phyloP scores from a whole-genome alignment of 805 yeast genomes.

The Torulaspora delbrueckii region DNA sequence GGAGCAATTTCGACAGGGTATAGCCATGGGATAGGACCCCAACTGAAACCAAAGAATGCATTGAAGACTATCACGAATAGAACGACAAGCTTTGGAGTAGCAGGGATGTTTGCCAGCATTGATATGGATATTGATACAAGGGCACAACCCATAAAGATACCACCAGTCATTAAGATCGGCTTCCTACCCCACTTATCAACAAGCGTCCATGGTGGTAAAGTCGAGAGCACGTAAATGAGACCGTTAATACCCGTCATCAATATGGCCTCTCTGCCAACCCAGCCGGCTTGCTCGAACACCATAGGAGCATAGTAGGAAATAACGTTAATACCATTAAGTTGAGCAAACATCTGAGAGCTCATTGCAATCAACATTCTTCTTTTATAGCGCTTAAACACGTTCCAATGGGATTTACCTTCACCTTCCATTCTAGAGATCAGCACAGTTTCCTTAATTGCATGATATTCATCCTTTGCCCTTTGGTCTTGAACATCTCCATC shows the following conservation, averaged over 20 bases:
- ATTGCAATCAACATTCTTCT: constrained; percentile 81
- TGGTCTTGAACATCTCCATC: constrained; percentile 70
- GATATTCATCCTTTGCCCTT: constrained; percentile 65
- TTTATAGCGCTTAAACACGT: constrained; percentile 72
- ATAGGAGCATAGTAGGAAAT: constrained; percentile 90
- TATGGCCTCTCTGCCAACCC: constrained; percentile 83
- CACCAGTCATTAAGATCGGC: constrained; percentile 75
- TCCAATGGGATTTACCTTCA: constrained; percentile 58
- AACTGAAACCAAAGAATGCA: constrained; percentile 80
- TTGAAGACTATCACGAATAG: constrained; percentile 71
- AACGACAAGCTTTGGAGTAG: constrained; percentile 70
- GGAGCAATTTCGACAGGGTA: constrained; percentile 86
- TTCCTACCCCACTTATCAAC: constrained; percentile 91
- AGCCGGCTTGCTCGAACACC: constrained; percentile 92
- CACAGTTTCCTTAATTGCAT: constrained; percentile 77
- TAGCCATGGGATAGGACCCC: constrained; percentile 95
- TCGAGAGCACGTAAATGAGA: constrained; percentile 54
- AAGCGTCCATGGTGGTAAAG: constrained; percentile 86
- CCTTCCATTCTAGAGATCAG: constrained; percentile 76
- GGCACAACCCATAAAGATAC: constrained; percentile 72
- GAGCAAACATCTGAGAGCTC: constrained; percentile 89
- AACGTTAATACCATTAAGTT: constrained; percentile 87
- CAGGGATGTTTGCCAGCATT: constrained; percentile 43
- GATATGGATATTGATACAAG: constrained; percentile 60
- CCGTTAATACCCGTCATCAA: constrained; percentile 84